phyloP scores from a whole-genome alignment of 208 protist genomes.

The Trypanosoma brucei region DNA sequence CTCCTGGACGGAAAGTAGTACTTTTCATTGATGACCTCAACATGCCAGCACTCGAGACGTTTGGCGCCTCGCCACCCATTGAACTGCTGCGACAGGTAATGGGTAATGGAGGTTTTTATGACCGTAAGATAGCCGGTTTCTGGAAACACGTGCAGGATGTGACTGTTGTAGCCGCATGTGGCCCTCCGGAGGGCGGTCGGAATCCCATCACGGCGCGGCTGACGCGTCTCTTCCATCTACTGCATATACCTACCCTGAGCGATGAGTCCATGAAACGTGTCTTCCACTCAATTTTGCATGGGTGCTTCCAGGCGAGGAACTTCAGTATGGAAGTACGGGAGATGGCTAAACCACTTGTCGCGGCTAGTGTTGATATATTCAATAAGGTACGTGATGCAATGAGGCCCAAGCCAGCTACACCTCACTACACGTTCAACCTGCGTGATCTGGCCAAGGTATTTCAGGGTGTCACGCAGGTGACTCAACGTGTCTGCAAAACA shows the following conservation, averaged over 20 bases:
- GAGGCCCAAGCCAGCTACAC: slow-evolving; percentile 93
- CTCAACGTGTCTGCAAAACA: slow-evolving; percentile 77
- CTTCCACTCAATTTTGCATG: slow-evolving; percentile 90
- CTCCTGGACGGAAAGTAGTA: slow-evolving; percentile 90
- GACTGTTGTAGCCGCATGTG: slow-evolving; percentile 94
- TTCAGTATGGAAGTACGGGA: slow-evolving; percentile 81
- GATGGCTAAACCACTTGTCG: slow-evolving; percentile 70
- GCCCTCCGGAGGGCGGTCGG: slow-evolving; percentile 94
- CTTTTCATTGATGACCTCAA: slow-evolving; percentile 98
- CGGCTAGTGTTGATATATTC: slow-evolving; percentile 91
- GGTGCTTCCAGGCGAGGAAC: slow-evolving; percentile 86
- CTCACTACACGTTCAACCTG: slow-evolving; percentile 99
- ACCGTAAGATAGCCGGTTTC: slow-evolving; percentile 91
- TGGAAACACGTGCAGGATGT: slow-evolving; percentile 95
- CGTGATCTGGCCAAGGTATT: slow-evolving; percentile 97
- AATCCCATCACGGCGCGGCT: slow-evolving; percentile 92
- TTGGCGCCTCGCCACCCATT: slow-evolving; percentile 96
- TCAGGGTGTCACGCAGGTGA: slow-evolving; percentile 91
- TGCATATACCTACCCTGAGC: slow-evolving; percentile 91
- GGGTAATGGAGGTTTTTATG: slow-evolving; percentile 95
- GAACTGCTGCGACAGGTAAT: slow-evolving; percentile 97
- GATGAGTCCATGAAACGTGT: slow-evolving; percentile 94
- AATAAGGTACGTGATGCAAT: slow-evolving; percentile 83
- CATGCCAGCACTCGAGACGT: slow-evolving; percentile 96
- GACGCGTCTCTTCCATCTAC: slow-evolving; percentile 92